Conservation (phyloP, 2,329 filamentous ascomycete species). For the Colletotrichum coccodes region DNA sequence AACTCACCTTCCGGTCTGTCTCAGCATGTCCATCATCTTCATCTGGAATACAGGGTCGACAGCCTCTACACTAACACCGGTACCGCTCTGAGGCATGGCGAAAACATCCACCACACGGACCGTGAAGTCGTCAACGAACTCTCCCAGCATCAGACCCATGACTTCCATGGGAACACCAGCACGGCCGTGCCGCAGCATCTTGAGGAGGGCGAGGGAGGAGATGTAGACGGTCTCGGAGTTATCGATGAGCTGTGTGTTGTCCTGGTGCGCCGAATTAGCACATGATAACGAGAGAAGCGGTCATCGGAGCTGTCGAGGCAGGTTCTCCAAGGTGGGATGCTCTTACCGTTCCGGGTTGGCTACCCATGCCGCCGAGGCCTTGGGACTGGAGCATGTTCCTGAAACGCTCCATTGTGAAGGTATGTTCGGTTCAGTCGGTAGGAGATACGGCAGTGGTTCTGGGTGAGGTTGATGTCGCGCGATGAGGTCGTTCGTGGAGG, state of each 20-base stretch:
- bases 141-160: slow-evolving; percentile 98
- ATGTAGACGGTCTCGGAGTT: slow-evolving; percentile 99
- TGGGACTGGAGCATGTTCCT: slow-evolving; percentile 86
- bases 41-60: slow-evolving; percentile 99
- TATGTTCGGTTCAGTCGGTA: background rate
- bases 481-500: background rate
- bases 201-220: slow-evolving; percentile 93
- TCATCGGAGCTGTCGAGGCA: slow-evolving; percentile 9
- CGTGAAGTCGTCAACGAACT: slow-evolving; percentile 99
- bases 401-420: slow-evolving; percentile 82
- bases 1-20: slow-evolving; percentile 90
- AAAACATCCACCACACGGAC: slow-evolving; percentile 98
- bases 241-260: slow-evolving; percentile 92
- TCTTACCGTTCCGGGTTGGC: slow-evolving; percentile 70
- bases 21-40: slow-evolving; percentile 99
- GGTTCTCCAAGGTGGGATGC: slow-evolving; percentile 32
- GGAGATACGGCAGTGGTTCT: background rate
- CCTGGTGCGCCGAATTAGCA: slow-evolving; percentile 60
- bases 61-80: slow-evolving; percentile 96
- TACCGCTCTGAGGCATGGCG: slow-evolving; percentile 98
- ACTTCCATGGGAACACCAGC: slow-evolving; percentile 99
- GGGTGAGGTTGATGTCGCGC: background rate
- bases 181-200: slow-evolving; percentile 98
- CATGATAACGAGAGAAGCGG: background rate
- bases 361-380: slow-evolving; percentile 73